Conservation (phyloP, 352 stramenopile genomes). For the Heterotrichella gracilis region DNA sequence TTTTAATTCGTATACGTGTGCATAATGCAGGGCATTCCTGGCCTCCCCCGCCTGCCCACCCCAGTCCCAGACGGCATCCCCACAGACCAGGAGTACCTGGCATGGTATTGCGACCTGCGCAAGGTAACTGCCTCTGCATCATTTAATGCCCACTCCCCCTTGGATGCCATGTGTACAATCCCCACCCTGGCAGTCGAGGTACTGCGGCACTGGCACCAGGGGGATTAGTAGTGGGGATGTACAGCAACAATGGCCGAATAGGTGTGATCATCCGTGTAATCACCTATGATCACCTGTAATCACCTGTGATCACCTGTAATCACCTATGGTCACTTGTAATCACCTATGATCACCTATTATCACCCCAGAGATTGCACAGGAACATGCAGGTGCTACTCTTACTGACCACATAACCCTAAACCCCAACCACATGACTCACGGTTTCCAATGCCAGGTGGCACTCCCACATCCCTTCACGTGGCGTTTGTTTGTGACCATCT, state of each 20-base stretch:
- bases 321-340: no score
- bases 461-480: not conserved
- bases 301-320: no score
- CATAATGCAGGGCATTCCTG: no score
- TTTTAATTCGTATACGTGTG: no score
- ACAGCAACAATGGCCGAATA: not conserved
- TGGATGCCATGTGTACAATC: no score
- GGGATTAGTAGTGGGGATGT: not conserved
- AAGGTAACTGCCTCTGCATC: not conserved
- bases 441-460: not conserved
- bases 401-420: not conserved
- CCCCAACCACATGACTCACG: not conserved
- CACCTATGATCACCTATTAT: no score
- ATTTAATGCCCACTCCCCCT: no score
- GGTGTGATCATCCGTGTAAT: not conserved
- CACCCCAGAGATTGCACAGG: no score
- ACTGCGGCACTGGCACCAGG: not conserved
- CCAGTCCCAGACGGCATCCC: slow-evolving; percentile 13
- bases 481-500: not conserved
- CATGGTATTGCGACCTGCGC: not conserved
- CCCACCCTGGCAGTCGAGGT: not conserved
- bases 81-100: slow-evolving; percentile 2
- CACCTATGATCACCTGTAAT: no score
- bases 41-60: no score
- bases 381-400: no score